Evolutionary conservation across 2,329 filamentous ascomycete genomes (phyloP).

Genomic region (Scedosporium boydii): DNA sequence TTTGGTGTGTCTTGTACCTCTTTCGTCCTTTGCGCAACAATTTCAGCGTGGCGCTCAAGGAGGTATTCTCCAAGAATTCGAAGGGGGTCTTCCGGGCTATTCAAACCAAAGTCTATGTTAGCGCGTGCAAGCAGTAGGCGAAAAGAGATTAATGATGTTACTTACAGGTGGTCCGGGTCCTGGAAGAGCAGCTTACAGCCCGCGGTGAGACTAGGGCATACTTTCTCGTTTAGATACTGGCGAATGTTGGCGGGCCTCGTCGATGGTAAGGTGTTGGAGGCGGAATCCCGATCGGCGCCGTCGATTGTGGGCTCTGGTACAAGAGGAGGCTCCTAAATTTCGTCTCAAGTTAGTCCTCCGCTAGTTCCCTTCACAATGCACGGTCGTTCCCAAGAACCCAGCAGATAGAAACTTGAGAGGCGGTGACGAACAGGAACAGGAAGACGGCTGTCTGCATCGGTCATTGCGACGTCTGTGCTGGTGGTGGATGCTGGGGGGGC

Average conservation of each 20-base stretch:
- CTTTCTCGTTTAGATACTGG: conserved; percentile 1
- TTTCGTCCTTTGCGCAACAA: not conserved
- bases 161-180: not conserved
- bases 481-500: not conserved
- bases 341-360: not conserved
- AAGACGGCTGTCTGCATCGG: not conserved
- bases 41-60: conserved; percentile 49
- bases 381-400: too few relatives aligned
- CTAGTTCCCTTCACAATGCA: too few relatives aligned
- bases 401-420: not conserved
- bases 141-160: too few relatives aligned
- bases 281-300: not conserved
- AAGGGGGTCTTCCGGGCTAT: conserved; percentile 57
- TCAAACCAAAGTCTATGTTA: not conserved
- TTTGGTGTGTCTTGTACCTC: not conserved
- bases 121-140: not conserved
- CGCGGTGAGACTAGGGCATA: not conserved
- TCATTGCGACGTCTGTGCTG: not conserved
- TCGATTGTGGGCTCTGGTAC: not conserved
- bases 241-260: not conserved
- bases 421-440: not conserved
- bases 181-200: conserved; percentile 1
- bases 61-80: conserved; percentile 62
- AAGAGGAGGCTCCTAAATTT: not conserved
- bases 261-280: not conserved